Evolutionary conservation across 2,329 filamentous ascomycete species (phyloP), one percentile per base, ranked within the genome.

Genomic region (Fusarium falciforme): DNA sequence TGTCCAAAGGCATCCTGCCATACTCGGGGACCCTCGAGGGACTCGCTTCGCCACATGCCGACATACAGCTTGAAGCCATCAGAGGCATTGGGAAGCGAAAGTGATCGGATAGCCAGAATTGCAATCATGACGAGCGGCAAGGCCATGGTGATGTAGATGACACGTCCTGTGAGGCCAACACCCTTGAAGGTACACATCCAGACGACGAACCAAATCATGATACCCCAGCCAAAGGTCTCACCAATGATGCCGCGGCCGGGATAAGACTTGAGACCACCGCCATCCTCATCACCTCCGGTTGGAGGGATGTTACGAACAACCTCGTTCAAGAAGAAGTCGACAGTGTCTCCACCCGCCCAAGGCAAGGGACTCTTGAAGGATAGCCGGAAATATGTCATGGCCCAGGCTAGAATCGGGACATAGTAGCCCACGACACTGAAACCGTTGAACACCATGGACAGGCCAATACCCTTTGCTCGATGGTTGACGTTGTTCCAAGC

Each of bases 161-260:
- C 88, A 5, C 87, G 84, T 2, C 87, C 88, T 0, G 87, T 89
- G 42, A 88, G 77, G 0, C 87, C 86, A 16, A 90, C 87, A 14
- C 89, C 86, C 63, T 87, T 87, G 77, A 89, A 89, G 72, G 89
- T 88, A 66, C 87, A 89, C 22, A 90, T 74, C 87, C 88, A 89
- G 35, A 90, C 85, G 6, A 89, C 62, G 74, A 89, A 87, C 87
- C 88, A 89, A 64, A 87, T 85, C 71, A 90, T 89, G 20, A 85
- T 81, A 27, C 81, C 84, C 88, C 88, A 89, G 1, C 85, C 86
- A 0, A 87, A 86, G 0, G 86, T 88, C 75, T 90, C 88, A 0
- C 86, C 87, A 2, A 89, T 77, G 8, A 90, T 76, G 0, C 79
- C 81, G 2, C 81, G 77, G 0, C 82, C 82, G 0, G 84, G 83